phyloP scores from a whole-genome alignment of 2,329 filamentous ascomycete genomes.

The Penicillium brevicompactum region DNA sequence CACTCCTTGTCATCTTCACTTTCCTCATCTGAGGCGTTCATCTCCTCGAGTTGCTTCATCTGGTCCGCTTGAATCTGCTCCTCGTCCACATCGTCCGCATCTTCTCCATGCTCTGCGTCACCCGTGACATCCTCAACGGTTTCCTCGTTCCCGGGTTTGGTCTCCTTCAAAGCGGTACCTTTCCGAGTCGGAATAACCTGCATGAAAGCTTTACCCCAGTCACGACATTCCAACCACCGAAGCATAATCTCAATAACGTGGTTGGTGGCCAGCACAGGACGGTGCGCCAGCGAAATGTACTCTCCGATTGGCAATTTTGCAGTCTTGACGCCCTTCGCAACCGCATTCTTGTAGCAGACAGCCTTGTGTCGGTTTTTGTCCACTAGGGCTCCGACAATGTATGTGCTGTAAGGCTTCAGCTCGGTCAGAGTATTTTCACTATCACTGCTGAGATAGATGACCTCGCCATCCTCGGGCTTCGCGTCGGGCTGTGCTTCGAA shows the following conservation, averaged over 20 bases:
- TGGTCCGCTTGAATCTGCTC: constrained; percentile 6
- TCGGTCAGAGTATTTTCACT: constrained; percentile 81
- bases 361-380: constrained; percentile 97
- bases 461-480: constrained; percentile 53
- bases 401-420: constrained; percentile 84
- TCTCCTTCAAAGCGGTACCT: constrained; percentile 66
- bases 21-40: constrained; percentile 1
- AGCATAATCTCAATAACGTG: constrained; percentile 98
- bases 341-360: constrained; percentile 82
- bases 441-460: constrained; percentile 90
- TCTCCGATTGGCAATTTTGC: constrained; percentile 94
- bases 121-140: constrained; percentile 12
- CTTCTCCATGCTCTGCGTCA: constrained; percentile 18
- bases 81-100: constrained; percentile 19
- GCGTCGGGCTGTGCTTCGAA: constrained; percentile 50
- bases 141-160: constrained; percentile 18
- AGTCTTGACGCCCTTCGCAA: constrained; percentile 75
- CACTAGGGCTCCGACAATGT: constrained; percentile 91
- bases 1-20: constrained; percentile 4
- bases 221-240: constrained; percentile 82
- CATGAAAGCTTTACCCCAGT: constrained; percentile 90
- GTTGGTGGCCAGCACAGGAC: constrained; percentile 87
- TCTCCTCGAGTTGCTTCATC: constrained; percentile 7
- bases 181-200: constrained; percentile 89
- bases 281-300: constrained; percentile 86